A percentile compares a stretch with the other conserved stretches of the same genome.
These are phyloP conservation scores for Crithidia thermophila DNA, from an alignment of 208 protist species.

Conservation along the genomic window DNA sequence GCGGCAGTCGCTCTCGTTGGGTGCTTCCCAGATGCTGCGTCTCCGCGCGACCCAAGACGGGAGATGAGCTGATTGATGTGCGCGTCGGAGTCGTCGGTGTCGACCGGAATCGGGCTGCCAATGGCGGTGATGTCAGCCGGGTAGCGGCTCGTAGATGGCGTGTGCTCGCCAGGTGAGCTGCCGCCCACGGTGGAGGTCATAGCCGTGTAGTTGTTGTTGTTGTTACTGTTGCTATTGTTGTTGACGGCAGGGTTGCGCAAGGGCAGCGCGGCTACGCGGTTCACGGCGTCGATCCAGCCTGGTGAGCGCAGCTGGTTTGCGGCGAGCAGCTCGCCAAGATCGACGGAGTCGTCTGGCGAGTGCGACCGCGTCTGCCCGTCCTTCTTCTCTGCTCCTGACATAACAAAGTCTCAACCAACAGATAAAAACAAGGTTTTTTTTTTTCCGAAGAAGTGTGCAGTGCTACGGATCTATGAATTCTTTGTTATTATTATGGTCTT, in stretches of 20 bases:
- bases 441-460: too few relatives aligned
- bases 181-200: conserved; percentile 2
- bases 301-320: neutral
- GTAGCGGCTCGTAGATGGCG: conserved; percentile 18
- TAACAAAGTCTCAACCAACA: too few relatives aligned
- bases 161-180: conserved; percentile 12
- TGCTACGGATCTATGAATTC: too few relatives aligned
- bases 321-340: conserved; percentile 12
- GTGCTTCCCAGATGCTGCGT: neutral
- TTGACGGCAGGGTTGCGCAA: neutral
- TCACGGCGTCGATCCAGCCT: conserved; percentile 24
- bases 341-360: conserved; percentile 34
- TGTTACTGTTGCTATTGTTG: neutral
- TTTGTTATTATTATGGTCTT: too few relatives aligned
- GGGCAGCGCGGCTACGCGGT: neutral
- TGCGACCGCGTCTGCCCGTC: conserved; percentile 3
- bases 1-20: neutral
- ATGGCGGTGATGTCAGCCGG: conserved; percentile 28
- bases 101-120: conserved; percentile 40
- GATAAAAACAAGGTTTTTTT: too few relatives aligned
- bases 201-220: neutral
- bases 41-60: neutral
- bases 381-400: conserved; percentile 8
- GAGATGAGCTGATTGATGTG: conserved; percentile 16
- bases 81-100: conserved; percentile 31